Evolutionary conservation across 2,329 filamentous ascomycete genomes (phyloP), one percentile per base, ranked within the genome.

Genomic region (Coniochaeta ligniaria): DNA sequence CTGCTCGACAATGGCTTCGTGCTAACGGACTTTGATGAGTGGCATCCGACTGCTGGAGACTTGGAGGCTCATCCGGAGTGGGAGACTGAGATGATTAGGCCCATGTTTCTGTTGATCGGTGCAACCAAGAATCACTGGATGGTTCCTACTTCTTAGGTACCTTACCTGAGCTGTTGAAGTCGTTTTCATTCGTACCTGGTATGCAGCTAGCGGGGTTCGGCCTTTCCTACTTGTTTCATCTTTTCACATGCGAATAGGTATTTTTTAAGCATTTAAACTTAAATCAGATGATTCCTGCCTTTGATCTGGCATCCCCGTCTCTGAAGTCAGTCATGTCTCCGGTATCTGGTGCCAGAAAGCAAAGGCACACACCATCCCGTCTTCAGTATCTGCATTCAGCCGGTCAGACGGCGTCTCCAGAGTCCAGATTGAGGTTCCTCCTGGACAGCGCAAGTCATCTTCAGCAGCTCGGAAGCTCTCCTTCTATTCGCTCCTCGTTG

Each of bases 11-110:
- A 64, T 5, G 75, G 73, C 4, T 75, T 79, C 62, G 68, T 70
- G 52, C 61, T 79, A 36, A 70, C 70, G n/a, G 70, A 69, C 36
- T 71, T 77, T 59, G 69, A 74, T 36, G 76, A 78, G 62, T 78
- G 74, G 73, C 61, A 63, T 55, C 69, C 71, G 6, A 68, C 67
- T 2, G 47, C 63, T 45, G 67, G 72, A 50, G 71, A 71, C 63
- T 55, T 75, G 35, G 62, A 63, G 36, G 66, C 65, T 31, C 64
- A 70, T 41, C 70, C 70, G 14, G 68, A 72, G 31, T 72, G 70
- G 71, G 65, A 66, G 20, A 64, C 65, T 16, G 71, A 72, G 60
- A 65, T 63, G 57, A 64, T 74, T 47, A 68, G 73, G 52, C 73
- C 74, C 1, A 69, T 69, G n/a, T 75, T 75, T 63, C 62, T 75